Base-by-base conservation (phyloP, 768 basidiomycete species). In the Boletales sp. region DNA sequence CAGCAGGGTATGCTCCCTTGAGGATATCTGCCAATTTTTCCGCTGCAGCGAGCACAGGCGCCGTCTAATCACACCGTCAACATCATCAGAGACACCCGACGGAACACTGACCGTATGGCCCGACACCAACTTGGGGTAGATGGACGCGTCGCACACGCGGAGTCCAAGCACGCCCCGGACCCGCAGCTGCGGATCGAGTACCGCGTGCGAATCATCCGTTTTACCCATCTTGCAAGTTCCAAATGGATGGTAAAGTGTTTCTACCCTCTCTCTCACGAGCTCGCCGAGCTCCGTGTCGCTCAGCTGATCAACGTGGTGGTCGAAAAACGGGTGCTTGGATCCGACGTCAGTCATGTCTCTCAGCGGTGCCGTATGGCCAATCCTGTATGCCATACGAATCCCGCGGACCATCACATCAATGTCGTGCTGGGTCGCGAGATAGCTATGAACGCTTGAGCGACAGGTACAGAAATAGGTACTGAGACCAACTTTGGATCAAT, bases 71-170 rank as follows among this genome's bases (percentile, higher is more conserved):
- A 8, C 32, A 29, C 4, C n/a, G 38, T 27, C 35, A 50, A 40
- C 11, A 4, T 27, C 12, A n/a, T 8, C 12, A 7, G 17, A 6
- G 8, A 15, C 38, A 8, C 4, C 13, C 40, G 34, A 12, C 14
- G 13, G 13, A 21, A 11, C 6, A 67, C 72, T 50, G 41, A 76
- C 76, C 58, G 76, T 75, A 47, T 79, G 78, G 18, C 75, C 74
- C 1, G 74, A 65, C 0, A 72, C 57, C 45, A 78, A 61, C 32
- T 62, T 70, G 38, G 79, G 76, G 48, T 72, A 72, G 21, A 78
- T 56, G 11, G 71, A 73, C 39, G 75, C 77, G 53, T 80, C 79
- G 15, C 66, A 76, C 13, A 81, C 68, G 15, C 79, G 51, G 41
- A 80, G 65, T 42, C 71, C 68, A 45, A 60, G 56, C 5, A 69